A percentile compares a stretch with the other conserved stretches of the same genome.
phyloP scores from a whole-genome alignment of 139 green algal genomes.

The Edaphochlamys debaryana region DNA sequence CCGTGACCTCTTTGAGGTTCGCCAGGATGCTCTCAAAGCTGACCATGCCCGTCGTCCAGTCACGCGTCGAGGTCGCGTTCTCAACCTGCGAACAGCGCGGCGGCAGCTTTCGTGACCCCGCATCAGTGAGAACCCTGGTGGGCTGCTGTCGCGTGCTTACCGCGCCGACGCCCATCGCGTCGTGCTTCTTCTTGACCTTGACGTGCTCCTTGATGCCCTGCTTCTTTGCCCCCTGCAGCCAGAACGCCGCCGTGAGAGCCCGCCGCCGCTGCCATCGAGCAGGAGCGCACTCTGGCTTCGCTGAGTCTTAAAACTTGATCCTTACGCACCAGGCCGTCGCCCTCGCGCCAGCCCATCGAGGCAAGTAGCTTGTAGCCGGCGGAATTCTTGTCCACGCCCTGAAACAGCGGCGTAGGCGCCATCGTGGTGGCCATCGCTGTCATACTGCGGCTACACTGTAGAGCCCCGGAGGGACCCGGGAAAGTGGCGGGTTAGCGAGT shows the following conservation, averaged over 20 bases:
- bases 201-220: constrained; percentile 90
- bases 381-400: constrained; percentile 80
- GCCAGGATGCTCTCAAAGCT: constrained; percentile 78
- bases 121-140: no score
- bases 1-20: constrained; percentile 72
- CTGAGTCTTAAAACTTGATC: no score
- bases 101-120: no score
- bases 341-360: constrained; percentile 86
- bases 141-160: no score
- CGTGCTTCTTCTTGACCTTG: constrained; percentile 87
- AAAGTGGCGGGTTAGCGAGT: no score
- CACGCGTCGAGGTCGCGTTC: constrained; percentile 48
- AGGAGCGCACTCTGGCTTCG: neutral
- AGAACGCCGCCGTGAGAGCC: neutral
- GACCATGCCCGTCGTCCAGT: constrained; percentile 82
- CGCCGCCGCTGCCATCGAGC: neutral
- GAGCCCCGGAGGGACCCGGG: no score
- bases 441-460: neutral
- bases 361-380: constrained; percentile 80
- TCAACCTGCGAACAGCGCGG: no score
- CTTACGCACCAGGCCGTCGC: constrained; percentile 77
- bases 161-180: constrained; percentile 82
- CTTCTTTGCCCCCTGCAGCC: constrained; percentile 71
- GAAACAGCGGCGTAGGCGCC: constrained; percentile 15
- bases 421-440: constrained; percentile 11